Conservation (phyloP, 148 eudicot genomes). For the Beta vulgaris region DNA sequence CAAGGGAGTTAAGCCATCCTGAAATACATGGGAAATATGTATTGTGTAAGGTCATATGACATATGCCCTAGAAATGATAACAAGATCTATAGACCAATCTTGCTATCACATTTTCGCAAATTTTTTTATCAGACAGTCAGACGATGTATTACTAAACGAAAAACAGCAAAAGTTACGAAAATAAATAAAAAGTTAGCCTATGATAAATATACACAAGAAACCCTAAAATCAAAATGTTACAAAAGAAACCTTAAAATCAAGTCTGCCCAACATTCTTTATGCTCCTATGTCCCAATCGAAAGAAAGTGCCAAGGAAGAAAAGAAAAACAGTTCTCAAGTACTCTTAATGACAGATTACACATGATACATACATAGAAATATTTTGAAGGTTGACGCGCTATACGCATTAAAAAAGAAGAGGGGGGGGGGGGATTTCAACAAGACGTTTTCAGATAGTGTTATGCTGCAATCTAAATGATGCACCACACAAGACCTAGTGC, state of each 20-base stretch:
- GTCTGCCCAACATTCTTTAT: too few species aligned
- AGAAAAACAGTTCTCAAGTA: background rate
- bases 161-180: too few species aligned
- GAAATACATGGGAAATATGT: constrained; percentile 8
- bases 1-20: constrained; percentile 78
- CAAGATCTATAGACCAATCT: background rate
- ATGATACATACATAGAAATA: too few species aligned
- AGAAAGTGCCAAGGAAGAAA: background rate
- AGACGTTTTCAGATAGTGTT: background rate
- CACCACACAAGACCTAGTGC: background rate
- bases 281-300: background rate
- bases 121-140: too few species aligned
- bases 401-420: too few species aligned
- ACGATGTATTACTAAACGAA: too few species aligned
- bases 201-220: too few species aligned
- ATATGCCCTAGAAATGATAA: background rate
- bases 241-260: too few species aligned
- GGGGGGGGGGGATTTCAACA: too few species aligned
- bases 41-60: background rate
- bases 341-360: background rate
- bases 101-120: background rate
- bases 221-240: too few species aligned
- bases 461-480: background rate
- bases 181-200: too few species aligned
- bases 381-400: too few species aligned